Conservation (phyloP, 768 basidiomycete species). For the Suillus tomentosus region DNA sequence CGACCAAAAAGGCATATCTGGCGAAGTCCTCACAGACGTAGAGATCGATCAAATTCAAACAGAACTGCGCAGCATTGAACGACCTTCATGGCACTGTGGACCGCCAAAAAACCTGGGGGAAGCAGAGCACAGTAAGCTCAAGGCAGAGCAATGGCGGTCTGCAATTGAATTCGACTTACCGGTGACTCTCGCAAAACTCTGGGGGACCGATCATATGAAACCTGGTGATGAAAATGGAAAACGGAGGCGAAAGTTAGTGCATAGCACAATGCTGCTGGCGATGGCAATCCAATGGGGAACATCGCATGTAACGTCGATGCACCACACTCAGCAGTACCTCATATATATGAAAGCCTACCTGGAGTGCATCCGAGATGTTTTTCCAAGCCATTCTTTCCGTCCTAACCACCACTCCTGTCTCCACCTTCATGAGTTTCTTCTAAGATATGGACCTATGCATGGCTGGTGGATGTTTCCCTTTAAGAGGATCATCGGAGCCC, state of each 20-base stretch:
- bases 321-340: constrained; percentile 19
- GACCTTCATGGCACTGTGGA: constrained; percentile 29
- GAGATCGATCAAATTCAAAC: constrained; percentile 9
- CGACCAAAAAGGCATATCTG: neutral
- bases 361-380: constrained; percentile 20
- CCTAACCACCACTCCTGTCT: constrained; percentile 38
- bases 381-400: constrained; percentile 18
- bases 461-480: constrained; percentile 39
- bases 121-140: too few relatives aligned
- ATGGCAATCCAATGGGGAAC: constrained; percentile 28
- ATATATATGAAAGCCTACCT: constrained; percentile 31
- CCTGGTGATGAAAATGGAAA: too few relatives aligned
- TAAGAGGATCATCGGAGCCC: constrained; percentile 27
- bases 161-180: constrained; percentile 29
- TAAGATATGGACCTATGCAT: too few relatives aligned
- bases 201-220: constrained; percentile 23
- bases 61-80: neutral
- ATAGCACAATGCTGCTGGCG: constrained; percentile 34
- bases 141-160: too few relatives aligned
- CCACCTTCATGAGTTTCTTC: too few relatives aligned
- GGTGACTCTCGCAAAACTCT: constrained; percentile 32
- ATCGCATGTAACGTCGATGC: constrained; percentile 20
- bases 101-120: constrained; percentile 23
- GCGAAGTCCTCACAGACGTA: neutral
- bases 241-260: constrained; percentile 6